Conservation (phyloP, 495 filamentous ascomycete species). For the Delitschia confertaspora region DNA sequence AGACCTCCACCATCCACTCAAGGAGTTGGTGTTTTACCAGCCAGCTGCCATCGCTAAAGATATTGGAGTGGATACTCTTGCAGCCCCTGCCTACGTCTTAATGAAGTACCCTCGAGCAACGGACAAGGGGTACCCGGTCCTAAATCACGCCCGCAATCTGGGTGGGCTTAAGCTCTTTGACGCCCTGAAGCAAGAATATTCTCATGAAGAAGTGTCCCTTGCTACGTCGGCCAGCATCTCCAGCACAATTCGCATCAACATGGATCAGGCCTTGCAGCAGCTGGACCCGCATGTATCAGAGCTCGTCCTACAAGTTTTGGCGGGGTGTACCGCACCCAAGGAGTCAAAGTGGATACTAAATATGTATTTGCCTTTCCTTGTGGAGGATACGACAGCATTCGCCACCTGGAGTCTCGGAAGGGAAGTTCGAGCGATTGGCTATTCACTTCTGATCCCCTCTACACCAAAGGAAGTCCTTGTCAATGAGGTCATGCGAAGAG, state of each 20-base stretch:
- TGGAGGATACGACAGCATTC: constrained; percentile 17
- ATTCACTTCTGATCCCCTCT: constrained; percentile 12
- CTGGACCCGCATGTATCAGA: constrained; percentile 23
- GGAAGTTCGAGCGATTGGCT: constrained; percentile 17
- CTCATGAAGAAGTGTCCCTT: neutral
- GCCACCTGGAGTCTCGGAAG: constrained; percentile 16
- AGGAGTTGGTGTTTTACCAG: constrained; percentile 5
- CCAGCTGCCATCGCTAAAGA: constrained; percentile 8
- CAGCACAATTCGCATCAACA: neutral
- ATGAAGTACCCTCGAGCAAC: neutral
- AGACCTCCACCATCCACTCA: constrained; percentile 3
- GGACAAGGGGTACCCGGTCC: constrained; percentile 5
- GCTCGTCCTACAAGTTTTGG: constrained; percentile 15
- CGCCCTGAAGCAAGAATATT: constrained; percentile 10
- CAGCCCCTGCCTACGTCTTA: constrained; percentile 15
- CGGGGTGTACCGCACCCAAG: neutral
- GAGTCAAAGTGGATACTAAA: neutral
- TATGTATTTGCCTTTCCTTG: constrained; percentile 20
- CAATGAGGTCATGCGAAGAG: constrained; percentile 13
- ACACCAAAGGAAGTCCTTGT: neutral
- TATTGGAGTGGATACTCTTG: constrained; percentile 12
- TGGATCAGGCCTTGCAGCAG: constrained; percentile 3
- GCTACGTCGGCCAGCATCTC: neutral
- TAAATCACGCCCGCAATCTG: constrained; percentile 4
- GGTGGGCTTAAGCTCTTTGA: neutral